Base-by-base conservation (phyloP, 352 stramenopile genomes). In the Phytopythium chamaehyphon region DNA sequence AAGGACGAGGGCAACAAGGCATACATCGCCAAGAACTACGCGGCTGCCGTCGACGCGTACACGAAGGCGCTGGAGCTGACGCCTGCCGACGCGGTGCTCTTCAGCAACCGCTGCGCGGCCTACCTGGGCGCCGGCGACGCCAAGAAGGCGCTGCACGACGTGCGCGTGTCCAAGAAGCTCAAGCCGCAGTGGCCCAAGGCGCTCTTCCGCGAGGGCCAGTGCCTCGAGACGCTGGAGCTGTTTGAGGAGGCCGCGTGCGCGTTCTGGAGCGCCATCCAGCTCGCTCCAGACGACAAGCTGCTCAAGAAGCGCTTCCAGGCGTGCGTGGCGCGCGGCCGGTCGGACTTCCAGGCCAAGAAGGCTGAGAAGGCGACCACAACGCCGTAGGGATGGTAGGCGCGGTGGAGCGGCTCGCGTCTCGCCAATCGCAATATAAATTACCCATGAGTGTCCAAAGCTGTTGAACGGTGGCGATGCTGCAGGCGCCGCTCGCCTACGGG, bases 291-390 rank as follows among this genome's bases (percentile, higher is more conserved):
- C 31, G 76, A 93, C 59, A 77, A 83, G 53, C 47, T 83, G 24
- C 60, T 93, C 7, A 84, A 93, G 66, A 88, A 86, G 57, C 76
- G 79, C 53, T 93, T 93, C 71, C 71, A 93, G 62, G 76, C 81
- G 21, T 88, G 80, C 53, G 82, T 93, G 14, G 71, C 78, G 38
- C 80, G 82, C 44, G 82, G 79, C 37, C 82, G 82, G 22, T 73
- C 71, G 12, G 62, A 81, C 53, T 64, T 83, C 66, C 70, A 82
- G 44, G 60, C 63, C 40, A 85, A 85, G 42, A 59, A 64, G 40
- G 46, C 60, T 51, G 43, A 56, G 18, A 47, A 55, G 49, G 26
- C 45, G 16, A n/a, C 48, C 7, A 16, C 14, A 16, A 39, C n/a
- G 18, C 28, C 46, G 5, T 51, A 47, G 22, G 19, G 7, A 24